phyloP scores from a whole-genome alignment of 2,329 filamentous ascomycete species.

The Aspergillus sp. region DNA sequence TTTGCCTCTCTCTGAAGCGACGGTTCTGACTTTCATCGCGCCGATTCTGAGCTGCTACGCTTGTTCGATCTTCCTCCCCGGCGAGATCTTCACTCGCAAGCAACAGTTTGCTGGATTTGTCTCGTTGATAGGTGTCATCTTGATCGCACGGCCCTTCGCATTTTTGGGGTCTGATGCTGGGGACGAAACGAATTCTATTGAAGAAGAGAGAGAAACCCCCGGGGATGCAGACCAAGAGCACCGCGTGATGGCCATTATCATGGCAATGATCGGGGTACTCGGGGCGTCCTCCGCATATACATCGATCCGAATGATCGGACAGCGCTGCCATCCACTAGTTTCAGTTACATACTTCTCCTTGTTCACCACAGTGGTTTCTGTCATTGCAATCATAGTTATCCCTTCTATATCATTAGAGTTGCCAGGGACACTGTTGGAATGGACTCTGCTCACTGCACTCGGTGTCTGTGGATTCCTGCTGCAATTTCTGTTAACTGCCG shows the following conservation, averaged over 20 bases:
- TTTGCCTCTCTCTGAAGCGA: conserved; percentile 81
- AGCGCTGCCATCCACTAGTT: conserved; percentile 76
- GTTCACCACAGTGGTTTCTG: conserved; percentile 68
- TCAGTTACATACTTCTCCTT: conserved; percentile 80
- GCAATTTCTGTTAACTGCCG: conserved; percentile 82
- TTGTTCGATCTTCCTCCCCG: conserved; percentile 68
- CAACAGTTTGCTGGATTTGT: conserved; percentile 76
- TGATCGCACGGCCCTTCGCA: conserved; percentile 71
- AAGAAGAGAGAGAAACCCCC: conserved; percentile 20
- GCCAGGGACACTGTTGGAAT: conserved; percentile 57
- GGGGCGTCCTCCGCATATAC: conserved; percentile 76
- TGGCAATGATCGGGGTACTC: conserved; percentile 74
- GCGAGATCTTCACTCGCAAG: conserved; percentile 74
- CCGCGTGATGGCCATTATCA: conserved; percentile 66
- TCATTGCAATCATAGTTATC: conserved; percentile 57
- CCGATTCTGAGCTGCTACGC: conserved; percentile 77
- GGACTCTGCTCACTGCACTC: conserved; percentile 66
- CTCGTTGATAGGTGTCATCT: conserved; percentile 74
- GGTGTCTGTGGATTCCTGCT: conserved; percentile 76
- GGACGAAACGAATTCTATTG: conserved; percentile 16
- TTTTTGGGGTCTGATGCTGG: conserved; percentile 10
- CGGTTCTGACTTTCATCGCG: conserved; percentile 83
- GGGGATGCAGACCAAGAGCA: conserved; percentile 57
- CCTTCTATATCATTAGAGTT: conserved; percentile 59
- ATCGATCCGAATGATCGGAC: conserved; percentile 75